phyloP scores from a whole-genome alignment of 169 alveolate species.

The Plasmodium reichenowi region DNA sequence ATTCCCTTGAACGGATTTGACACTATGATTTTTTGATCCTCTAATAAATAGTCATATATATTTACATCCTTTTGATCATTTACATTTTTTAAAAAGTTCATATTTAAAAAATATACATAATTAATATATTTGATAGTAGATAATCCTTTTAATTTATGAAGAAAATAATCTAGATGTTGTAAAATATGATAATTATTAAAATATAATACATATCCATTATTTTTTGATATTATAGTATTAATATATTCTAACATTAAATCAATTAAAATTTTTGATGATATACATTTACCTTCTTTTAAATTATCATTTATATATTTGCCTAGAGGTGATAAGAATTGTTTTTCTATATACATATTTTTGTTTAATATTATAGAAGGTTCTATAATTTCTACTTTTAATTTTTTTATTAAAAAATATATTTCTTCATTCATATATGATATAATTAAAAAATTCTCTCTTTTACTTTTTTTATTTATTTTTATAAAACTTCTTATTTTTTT shows the following conservation, averaged over 20 bases:
- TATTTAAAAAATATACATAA: conserved; percentile 32
- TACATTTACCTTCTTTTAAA: conserved; percentile 21
- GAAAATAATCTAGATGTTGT: conserved; percentile 10
- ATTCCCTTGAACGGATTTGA: conserved; percentile 42
- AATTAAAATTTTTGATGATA: conserved; percentile 25
- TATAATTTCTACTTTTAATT: conserved; percentile 49
- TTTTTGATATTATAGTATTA: conserved; percentile 40
- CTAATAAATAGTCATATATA: conserved; percentile 3
- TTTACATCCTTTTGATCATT: background rate
- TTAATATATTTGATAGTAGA: conserved; percentile 28
- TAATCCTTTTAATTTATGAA: conserved; percentile 35
- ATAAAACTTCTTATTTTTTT: conserved; percentile 60
- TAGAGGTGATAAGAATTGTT: conserved; percentile 37
- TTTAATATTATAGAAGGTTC: conserved; percentile 42
- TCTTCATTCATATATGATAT: conserved; percentile 13
- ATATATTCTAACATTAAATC: conserved; percentile 58
- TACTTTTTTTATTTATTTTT: conserved; percentile 54
- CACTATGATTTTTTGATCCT: conserved; percentile 31
- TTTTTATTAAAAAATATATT: conserved; percentile 16
- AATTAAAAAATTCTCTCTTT: conserved; percentile 40
- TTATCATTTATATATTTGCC: conserved; percentile 38
- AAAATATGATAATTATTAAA: conserved; percentile 15
- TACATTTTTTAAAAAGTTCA: conserved; percentile 42
- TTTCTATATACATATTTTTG: conserved; percentile 18
- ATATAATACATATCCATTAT: conserved; percentile 63